Percentiles rank a stretch among this genome's conserved stretches.
Conservation (phyloP, 2,329 filamentous ascomycete species). For the Pestalotiopsis sp. region DNA sequence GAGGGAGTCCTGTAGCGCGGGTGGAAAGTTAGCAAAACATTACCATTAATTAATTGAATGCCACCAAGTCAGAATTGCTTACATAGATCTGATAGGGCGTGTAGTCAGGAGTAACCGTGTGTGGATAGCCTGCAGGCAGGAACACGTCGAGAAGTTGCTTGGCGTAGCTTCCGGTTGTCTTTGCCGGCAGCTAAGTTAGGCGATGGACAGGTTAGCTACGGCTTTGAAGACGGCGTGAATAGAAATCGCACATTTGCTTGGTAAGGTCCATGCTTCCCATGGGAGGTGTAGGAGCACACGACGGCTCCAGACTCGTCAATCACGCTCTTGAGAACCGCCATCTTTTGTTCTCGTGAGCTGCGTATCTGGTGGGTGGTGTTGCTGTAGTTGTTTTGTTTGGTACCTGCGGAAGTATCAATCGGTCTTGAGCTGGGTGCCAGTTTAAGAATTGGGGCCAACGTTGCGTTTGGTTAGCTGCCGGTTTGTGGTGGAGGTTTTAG, state of each 20-base stretch:
- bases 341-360: neutral
- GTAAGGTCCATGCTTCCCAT: slow-evolving; percentile 46
- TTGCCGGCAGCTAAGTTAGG: slow-evolving; percentile 18
- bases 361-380: neutral
- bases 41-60: neutral
- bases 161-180: slow-evolving; percentile 23
- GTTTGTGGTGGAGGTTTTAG: neutral
- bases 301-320: slow-evolving; percentile 28
- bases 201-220: neutral
- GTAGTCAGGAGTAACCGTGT: slow-evolving; percentile 86
- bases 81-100: slow-evolving; percentile 67
- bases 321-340: slow-evolving; percentile 24
- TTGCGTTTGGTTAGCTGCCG: neutral
- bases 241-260: slow-evolving; percentile 14
- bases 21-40: slow-evolving; percentile 9
- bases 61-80: slow-evolving; percentile 15
- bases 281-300: slow-evolving; percentile 53
- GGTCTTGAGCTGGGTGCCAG: neutral
- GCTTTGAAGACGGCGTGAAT: neutral
- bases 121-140: slow-evolving; percentile 84
- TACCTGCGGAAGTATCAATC: neutral
- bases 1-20: slow-evolving; percentile 62
- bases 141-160: slow-evolving; percentile 69
- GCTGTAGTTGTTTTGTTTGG: neutral
- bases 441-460: neutral